phyloP scores from a whole-genome alignment of 2,329 filamentous ascomycete genomes.

The Curvularia lunata region DNA sequence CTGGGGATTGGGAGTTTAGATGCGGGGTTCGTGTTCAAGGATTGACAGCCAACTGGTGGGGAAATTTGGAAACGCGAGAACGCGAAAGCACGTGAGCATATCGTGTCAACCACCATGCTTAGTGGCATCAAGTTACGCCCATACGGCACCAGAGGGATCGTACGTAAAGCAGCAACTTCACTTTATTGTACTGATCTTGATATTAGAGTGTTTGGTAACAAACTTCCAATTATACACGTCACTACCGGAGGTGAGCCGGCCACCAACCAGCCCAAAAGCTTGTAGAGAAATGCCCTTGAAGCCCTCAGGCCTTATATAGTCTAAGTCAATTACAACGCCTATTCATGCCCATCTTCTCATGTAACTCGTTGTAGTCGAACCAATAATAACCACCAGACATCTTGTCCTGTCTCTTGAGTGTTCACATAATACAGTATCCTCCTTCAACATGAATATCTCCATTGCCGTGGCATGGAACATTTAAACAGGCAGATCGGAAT shows the following conservation, averaged over 20 bases:
- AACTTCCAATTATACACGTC: not conserved
- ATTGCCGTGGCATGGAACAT: not conserved
- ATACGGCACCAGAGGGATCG: not conserved
- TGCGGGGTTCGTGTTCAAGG: not conserved
- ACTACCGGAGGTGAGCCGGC: not conserved
- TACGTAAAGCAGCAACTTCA: not conserved
- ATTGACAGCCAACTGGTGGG: constrained; percentile 5
- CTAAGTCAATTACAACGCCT: not conserved
- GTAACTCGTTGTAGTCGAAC: not conserved
- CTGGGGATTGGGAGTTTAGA: not conserved
- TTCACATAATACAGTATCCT: constrained; percentile 9
- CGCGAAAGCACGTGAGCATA: constrained; percentile 28
- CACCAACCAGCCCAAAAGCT: not conserved
- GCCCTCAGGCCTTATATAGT: not conserved
- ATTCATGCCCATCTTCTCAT: not conserved
- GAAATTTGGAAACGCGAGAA: constrained; percentile 22
- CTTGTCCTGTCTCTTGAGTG: not conserved
- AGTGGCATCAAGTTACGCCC: not conserved
- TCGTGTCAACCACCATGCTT: not conserved
- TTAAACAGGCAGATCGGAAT: constrained; percentile 24
- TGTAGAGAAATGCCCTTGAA: not conserved
- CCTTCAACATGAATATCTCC: not conserved
- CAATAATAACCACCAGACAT: not conserved
- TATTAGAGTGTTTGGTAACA: not conserved
- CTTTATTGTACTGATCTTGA: not conserved